Evolutionary conservation across 106 monocot species (phyloP), one percentile per base, ranked within the genome.

Genomic region (Apostasia ramifera): DNA sequence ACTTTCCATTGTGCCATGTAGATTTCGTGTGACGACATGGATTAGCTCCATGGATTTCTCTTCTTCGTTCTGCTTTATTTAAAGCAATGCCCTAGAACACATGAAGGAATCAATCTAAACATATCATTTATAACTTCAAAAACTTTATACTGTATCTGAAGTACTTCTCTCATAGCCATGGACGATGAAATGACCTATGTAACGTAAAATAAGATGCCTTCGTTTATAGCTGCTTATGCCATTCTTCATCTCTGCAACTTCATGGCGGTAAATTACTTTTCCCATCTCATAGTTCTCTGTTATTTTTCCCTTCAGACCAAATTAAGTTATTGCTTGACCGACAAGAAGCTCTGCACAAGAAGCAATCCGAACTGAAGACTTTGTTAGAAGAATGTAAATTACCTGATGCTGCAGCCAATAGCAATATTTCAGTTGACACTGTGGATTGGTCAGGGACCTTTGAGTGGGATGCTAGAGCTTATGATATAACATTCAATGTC

Each of bases 401-500:
- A 69, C 70, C 70, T 70, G 77, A 74, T 51, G 52, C 47, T 44
- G 38, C 66, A 51, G 50, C n/a, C 62, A 71, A 52, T 66, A 69
- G 61, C 11, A 61, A 66, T 47, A 10, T 37, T 73, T 48, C 78
- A n/a, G 60, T 52, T 59, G 60, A 60, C 11, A 40, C 39, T 41
- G 74, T 83, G 59, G 83, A 93, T 83, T 98, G 98, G 98, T 98
- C 90, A 2, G 76, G 83, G 54, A 76, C 63, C 2, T 98, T 98
- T 78, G 79, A 87, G 47, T 98, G 98, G 98, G 98, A 98, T 67
- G 79, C 87, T 72, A 67, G 40, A 50, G 98, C 87, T 48, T 80
- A 90, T 73, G 85, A 98, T 77, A 66, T 74, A 40, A 67, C 83
- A 71, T 90, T 98, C 73, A 90, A 98, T 85, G 61, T 90, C 67